Evolutionary conservation across 306 rosid genomes (phyloP).

Genomic region (Macrotyloma uniflorum): DNA sequence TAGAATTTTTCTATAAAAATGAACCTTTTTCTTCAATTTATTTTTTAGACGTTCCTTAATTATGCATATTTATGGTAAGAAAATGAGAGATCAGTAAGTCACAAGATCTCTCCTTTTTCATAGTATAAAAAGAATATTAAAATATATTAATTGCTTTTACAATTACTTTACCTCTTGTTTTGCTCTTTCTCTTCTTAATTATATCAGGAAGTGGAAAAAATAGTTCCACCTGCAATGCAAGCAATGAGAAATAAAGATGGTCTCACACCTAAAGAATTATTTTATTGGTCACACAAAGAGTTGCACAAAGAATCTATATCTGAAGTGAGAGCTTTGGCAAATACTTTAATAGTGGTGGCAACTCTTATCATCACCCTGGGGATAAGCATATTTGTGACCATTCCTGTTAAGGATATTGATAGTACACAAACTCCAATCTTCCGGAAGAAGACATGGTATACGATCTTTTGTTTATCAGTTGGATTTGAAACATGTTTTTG

Average conservation of each 20-base stretch:
- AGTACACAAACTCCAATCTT: neutral
- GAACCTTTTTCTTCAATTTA: neutral
- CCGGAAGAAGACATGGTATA: neutral
- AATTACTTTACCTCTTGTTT: neutral
- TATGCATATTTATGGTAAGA: neutral
- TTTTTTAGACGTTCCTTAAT: neutral
- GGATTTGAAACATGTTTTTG: neutral
- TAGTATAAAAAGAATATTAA: neutral
- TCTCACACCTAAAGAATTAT: neutral
- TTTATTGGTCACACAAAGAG: neutral
- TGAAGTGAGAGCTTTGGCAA: neutral
- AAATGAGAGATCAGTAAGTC: neutral
- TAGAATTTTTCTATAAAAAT: neutral
- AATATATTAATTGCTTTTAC: neutral
- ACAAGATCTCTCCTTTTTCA: too few relatives aligned
- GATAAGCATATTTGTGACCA: neutral
- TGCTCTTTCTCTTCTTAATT: neutral
- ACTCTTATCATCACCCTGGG: neutral
- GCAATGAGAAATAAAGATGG: neutral
- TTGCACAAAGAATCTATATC: neutral
- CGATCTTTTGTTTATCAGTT: neutral
- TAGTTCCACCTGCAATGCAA: neutral
- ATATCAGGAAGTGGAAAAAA: neutral
- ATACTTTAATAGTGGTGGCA: neutral
- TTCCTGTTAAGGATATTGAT: neutral